Evolutionary conservation across 139 green algal species (phyloP).

Genomic region (Chlamydomonas applanata): DNA sequence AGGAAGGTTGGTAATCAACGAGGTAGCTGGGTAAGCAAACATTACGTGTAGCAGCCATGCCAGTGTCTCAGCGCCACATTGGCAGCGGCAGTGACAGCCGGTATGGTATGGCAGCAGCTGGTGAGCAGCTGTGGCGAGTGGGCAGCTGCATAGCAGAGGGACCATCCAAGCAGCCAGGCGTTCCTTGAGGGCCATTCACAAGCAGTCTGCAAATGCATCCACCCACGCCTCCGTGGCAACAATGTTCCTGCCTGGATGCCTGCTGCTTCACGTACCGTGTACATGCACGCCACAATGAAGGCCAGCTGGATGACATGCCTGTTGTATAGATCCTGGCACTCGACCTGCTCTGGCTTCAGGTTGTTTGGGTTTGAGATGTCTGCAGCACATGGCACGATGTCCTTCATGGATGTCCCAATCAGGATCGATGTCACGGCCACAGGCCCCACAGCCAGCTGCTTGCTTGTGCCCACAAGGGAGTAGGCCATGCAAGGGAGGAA

Average conservation of each 20-base stretch:
- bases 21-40: not conserved
- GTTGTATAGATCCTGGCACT: slow-evolving; percentile 32
- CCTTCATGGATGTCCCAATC: slow-evolving; percentile 21
- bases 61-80: not conserved
- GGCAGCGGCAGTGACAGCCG: no score
- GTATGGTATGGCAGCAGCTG: no score
- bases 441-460: slow-evolving; percentile 36
- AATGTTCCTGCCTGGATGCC: no score
- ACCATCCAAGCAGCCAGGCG: no score
- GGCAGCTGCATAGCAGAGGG: no score
- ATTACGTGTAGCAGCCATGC: not conserved
- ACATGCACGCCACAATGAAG: slow-evolving; percentile 74
- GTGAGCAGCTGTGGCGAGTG: no score
- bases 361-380: slow-evolving; percentile 32
- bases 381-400: slow-evolving; percentile 12
- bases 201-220: no score
- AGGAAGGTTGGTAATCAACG: no score
- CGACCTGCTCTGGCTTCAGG: slow-evolving; percentile 1
- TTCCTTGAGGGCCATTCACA: no score
- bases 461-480: slow-evolving; percentile 63
- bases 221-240: no score
- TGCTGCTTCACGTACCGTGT: no score
- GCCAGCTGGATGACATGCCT: slow-evolving; percentile 55
- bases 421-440: slow-evolving; percentile 46
- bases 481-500: slow-evolving; percentile 84